phyloP scores from a whole-genome alignment of 192 early-diverging fungal species.

The Coemansia sp. region DNA sequence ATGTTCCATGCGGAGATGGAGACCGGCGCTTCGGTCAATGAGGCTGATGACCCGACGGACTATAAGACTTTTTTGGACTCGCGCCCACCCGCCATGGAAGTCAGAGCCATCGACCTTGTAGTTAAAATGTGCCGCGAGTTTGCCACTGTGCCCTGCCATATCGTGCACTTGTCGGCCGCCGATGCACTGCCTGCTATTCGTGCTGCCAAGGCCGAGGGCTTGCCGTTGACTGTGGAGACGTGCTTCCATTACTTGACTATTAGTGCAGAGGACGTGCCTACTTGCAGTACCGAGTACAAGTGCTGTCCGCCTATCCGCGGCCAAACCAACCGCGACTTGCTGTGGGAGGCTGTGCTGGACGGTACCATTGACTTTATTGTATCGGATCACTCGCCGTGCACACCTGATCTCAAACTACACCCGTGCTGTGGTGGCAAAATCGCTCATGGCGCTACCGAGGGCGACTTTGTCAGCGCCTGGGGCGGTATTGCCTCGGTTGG shows the following conservation, averaged over 20 bases:
- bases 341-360: conserved; percentile 78
- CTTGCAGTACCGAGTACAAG: conserved; percentile 79
- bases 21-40: conserved; percentile 34
- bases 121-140: conserved; percentile 72
- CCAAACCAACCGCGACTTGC: conserved; percentile 64
- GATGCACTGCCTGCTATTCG: conserved; percentile 75
- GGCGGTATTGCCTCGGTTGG: conserved; percentile 82
- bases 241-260: conserved; percentile 84
- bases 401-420: conserved; percentile 72
- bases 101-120: conserved; percentile 74
- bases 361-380: conserved; percentile 84
- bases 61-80: conserved; percentile 73
- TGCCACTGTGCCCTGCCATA: conserved; percentile 72
- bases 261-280: conserved; percentile 67
- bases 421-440: conserved; percentile 46
- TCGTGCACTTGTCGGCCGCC: conserved; percentile 83
- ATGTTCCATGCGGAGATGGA: conserved; percentile 84
- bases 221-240: conserved; percentile 79
- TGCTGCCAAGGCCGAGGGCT: conserved; percentile 69
- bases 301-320: conserved; percentile 85
- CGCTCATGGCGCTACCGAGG: conserved; percentile 54
- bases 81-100: conserved; percentile 74
- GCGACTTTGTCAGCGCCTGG: conserved; percentile 82
- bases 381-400: conserved; percentile 84
- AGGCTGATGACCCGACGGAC: conserved; percentile 58